Evolutionary conservation across 345 rosid species (phyloP).

Genomic region (Arabidopsis arenosa): DNA sequence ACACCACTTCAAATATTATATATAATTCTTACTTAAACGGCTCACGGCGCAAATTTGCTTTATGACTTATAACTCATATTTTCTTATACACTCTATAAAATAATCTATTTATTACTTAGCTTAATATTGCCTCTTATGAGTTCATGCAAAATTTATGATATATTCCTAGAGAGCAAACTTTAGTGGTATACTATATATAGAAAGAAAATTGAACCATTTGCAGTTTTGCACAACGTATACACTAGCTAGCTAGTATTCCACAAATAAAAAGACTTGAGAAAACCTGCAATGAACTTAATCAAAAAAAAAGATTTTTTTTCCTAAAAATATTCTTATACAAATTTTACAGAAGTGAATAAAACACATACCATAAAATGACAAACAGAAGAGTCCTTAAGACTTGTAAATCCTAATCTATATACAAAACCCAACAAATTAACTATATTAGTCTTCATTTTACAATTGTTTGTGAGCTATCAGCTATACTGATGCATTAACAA

Average conservation of each 20-base stretch:
- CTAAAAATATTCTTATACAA: not conserved
- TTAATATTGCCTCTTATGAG: not conserved
- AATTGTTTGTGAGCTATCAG: not conserved
- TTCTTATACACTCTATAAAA: too few species aligned
- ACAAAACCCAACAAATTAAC: conserved; percentile 14
- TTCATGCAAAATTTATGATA: not conserved
- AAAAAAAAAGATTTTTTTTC: not conserved
- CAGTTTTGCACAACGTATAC: not conserved
- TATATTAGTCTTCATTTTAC: not conserved
- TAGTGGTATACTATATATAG: too few species aligned
- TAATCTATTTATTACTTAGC: too few species aligned
- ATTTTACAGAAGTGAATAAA: conserved; percentile 25
- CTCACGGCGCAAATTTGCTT: conserved; percentile 17
- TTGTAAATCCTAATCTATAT: conserved; percentile 15
- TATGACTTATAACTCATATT: not conserved
- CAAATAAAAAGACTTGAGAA: conserved; percentile 4
- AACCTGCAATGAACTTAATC: not conserved
- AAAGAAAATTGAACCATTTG: not conserved
- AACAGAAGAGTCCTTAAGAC: conserved; percentile 24
- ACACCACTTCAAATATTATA: conserved; percentile 24
- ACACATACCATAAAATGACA: conserved; percentile 31
- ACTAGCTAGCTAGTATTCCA: not conserved
- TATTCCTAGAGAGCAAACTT: conserved; percentile 3
- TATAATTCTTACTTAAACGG: conserved; percentile 22
- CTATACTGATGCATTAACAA: conserved; percentile 22